Evolutionary conservation across 164 flowering plant genomes (phyloP).

Genomic region (Buxus sempervirens): DNA sequence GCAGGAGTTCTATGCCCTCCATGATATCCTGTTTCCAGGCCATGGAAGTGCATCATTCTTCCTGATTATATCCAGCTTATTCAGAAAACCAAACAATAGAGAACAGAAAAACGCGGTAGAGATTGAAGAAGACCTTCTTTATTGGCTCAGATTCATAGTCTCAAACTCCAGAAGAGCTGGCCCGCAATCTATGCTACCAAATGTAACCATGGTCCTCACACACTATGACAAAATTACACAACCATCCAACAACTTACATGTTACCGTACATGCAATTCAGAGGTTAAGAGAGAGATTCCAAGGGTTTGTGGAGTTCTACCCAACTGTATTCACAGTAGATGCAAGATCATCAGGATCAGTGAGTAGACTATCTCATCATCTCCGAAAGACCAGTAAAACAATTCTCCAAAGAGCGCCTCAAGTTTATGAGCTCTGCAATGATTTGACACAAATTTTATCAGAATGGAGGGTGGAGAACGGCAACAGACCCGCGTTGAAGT

Average conservation of each 20-base stretch:
- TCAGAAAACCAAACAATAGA: slow-evolving; percentile 64
- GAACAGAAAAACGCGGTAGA: slow-evolving; percentile 63
- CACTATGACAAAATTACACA: slow-evolving; percentile 72
- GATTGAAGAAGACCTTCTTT: slow-evolving; percentile 74
- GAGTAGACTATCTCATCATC: slow-evolving; percentile 65
- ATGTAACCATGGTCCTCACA: slow-evolving; percentile 79
- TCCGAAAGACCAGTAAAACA: slow-evolving; percentile 64
- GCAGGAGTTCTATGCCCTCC: slow-evolving; percentile 73
- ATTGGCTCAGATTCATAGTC: slow-evolving; percentile 90
- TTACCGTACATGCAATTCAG: slow-evolving; percentile 41
- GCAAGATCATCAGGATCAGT: slow-evolving; percentile 87
- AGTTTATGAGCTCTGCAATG: slow-evolving; percentile 80
- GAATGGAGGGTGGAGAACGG: slow-evolving; percentile 80
- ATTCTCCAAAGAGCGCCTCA: slow-evolving; percentile 73
- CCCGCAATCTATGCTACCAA: slow-evolving; percentile 77
- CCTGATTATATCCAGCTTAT: slow-evolving; percentile 67
- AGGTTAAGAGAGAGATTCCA: slow-evolving; percentile 65
- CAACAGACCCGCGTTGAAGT: slow-evolving; percentile 71
- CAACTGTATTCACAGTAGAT: slow-evolving; percentile 86
- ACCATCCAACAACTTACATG: slow-evolving; percentile 48
- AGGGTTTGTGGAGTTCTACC: slow-evolving; percentile 73
- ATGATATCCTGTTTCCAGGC: slow-evolving; percentile 96
- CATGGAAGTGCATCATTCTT: slow-evolving; percentile 83
- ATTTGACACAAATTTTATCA: slow-evolving; percentile 46
- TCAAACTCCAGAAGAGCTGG: slow-evolving; percentile 76